These are phyloP conservation scores for Eutrema heterophyllum DNA, from an alignment of 345 rosid genomes.

Conservation along the genomic window DNA sequence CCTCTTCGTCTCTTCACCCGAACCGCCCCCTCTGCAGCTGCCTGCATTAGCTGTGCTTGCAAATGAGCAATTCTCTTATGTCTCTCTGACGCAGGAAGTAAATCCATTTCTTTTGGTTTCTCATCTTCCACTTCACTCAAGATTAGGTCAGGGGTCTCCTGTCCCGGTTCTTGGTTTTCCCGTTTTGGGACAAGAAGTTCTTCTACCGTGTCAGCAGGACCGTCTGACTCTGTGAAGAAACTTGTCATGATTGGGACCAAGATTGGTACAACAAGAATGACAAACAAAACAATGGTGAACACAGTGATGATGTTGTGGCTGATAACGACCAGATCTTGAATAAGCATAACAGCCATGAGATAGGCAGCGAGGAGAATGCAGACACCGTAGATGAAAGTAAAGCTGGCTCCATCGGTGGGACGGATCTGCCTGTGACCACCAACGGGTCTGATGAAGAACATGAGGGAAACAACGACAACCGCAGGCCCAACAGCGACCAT, in stretches of 20 bases:
- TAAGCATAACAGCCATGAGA: slow-evolving; percentile 86
- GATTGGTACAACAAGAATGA: slow-evolving; percentile 65
- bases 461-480: slow-evolving; percentile 60
- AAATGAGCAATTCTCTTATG: slow-evolving; percentile 74
- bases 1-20: slow-evolving; percentile 78
- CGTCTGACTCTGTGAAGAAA: slow-evolving; percentile 40
- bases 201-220: slow-evolving; percentile 46
- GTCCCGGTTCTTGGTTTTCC: slow-evolving; percentile 47
- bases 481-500: slow-evolving; percentile 97
- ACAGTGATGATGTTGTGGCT: slow-evolving; percentile 39
- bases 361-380: slow-evolving; percentile 85
- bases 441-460: slow-evolving; percentile 91
- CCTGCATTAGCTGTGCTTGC: slow-evolving; percentile 73
- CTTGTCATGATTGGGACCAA: slow-evolving; percentile 56
- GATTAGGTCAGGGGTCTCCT: slow-evolving; percentile 40
- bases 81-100: slow-evolving; percentile 83
- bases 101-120: slow-evolving; percentile 80
- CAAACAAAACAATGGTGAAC: slow-evolving; percentile 57
- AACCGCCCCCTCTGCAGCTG: slow-evolving; percentile 93
- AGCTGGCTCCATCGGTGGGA: slow-evolving; percentile 62
- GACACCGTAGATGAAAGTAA: slow-evolving; percentile 59
- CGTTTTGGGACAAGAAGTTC: slow-evolving; percentile 54
- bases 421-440: slow-evolving; percentile 88
- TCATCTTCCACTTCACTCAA: slow-evolving; percentile 95
- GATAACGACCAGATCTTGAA: slow-evolving; percentile 68